Evolutionary conservation across 371 early-diverging fungal species (phyloP).

Genomic region (Mortierella sp.): DNA sequence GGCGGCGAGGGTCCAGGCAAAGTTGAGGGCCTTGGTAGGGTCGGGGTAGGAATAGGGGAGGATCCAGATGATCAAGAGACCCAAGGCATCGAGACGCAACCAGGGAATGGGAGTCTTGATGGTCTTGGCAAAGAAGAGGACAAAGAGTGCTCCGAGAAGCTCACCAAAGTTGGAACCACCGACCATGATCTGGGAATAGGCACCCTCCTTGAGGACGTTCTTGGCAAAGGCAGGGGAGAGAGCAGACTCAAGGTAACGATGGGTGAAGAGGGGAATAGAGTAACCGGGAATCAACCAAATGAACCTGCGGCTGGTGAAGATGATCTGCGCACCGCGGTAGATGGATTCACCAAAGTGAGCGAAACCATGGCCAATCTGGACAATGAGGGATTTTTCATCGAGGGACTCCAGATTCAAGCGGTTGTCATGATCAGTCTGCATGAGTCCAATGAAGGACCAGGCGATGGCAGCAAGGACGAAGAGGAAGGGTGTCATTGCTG

Average conservation of each 20-base stretch:
- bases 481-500: slow-evolving; percentile 61
- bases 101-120: slow-evolving; percentile 65
- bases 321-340: slow-evolving; percentile 57
- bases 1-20: slow-evolving; percentile 62
- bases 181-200: slow-evolving; percentile 60
- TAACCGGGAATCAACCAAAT: slow-evolving; percentile 69
- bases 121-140: slow-evolving; percentile 60
- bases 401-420: slow-evolving; percentile 30
- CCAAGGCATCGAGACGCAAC: slow-evolving; percentile 64
- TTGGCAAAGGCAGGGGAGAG: slow-evolving; percentile 64
- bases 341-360: slow-evolving; percentile 57
- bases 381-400: slow-evolving; percentile 17
- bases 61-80: slow-evolving; percentile 61
- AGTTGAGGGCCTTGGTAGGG: slow-evolving; percentile 27
- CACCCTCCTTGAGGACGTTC: slow-evolving; percentile 54
- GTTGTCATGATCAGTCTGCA: slow-evolving; percentile 27
- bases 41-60: slow-evolving; percentile 46
- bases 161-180: slow-evolving; percentile 71
- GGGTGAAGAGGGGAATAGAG: slow-evolving; percentile 64
- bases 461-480: slow-evolving; percentile 58
- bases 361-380: slow-evolving; percentile 53
- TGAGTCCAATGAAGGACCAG: slow-evolving; percentile 62
- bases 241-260: slow-evolving; percentile 66
- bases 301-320: slow-evolving; percentile 62
- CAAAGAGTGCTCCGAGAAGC: slow-evolving; percentile 62